These are phyloP conservation scores for Allium fistulosum DNA, from an alignment of 106 monocot genomes.

Conservation along the genomic window DNA sequence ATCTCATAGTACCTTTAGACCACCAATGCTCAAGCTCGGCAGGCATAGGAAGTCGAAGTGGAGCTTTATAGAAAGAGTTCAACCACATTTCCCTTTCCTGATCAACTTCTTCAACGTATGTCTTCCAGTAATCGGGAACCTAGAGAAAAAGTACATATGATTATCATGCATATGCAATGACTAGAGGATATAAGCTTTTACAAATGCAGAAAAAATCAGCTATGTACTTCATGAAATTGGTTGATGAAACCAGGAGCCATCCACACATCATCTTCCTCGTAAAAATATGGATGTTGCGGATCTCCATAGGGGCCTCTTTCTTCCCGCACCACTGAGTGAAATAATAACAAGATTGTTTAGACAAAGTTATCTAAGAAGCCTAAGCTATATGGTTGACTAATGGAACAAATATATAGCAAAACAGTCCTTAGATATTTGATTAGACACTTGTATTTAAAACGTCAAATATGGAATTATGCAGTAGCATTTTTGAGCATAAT, in stretches of 20 bases:
- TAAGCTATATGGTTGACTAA: not conserved
- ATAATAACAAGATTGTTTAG: not conserved
- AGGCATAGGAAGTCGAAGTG: slow-evolving; percentile 79
- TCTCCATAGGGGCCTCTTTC: slow-evolving; percentile 78
- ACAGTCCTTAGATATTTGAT: no score
- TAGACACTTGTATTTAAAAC: no score
- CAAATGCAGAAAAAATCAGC: not conserved
- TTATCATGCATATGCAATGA: not conserved
- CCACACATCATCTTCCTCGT: slow-evolving; percentile 82
- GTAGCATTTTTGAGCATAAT: no score
- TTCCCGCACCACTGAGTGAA: slow-evolving; percentile 63
- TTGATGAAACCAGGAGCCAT: slow-evolving; percentile 87
- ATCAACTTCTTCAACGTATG: slow-evolving; percentile 78
- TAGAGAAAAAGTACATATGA: slow-evolving; percentile 7
- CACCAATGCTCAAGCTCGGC: slow-evolving; percentile 91
- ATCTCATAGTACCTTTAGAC: slow-evolving; percentile 44
- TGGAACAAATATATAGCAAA: no score
- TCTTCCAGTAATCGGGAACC: slow-evolving; percentile 89
- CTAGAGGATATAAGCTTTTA: not conserved
- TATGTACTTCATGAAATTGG: slow-evolving; percentile 72
- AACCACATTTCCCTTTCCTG: slow-evolving; percentile 88
- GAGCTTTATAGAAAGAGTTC: slow-evolving; percentile 79
- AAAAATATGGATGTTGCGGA: slow-evolving; percentile 88
- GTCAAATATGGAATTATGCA: no score
- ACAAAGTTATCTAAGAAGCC: not conserved